Evolutionary conservation across 2,329 filamentous ascomycete genomes (phyloP), one percentile per base, ranked within the genome.

Genomic region (Pseudocercospora pini-densiflorae): DNA sequence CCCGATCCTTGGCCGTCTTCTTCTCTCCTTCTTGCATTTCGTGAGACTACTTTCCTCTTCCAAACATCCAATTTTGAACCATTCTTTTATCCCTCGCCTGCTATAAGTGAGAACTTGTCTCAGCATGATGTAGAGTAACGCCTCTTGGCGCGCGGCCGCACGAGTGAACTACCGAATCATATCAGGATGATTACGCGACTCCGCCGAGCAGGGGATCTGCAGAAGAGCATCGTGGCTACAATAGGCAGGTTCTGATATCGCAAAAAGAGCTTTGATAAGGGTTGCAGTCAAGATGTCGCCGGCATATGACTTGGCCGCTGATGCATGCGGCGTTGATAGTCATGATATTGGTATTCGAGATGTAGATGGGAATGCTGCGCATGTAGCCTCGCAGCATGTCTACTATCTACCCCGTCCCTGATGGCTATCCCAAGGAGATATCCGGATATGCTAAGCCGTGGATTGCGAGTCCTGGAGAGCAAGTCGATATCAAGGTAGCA

Each of bases 401-500:
- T 27, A 59, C 57, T 2, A 59, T 59, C 16, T 43, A 59, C 7
- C 31, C 57, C 23, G 57, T 59, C 23, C 57, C 57, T n/a, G n/a
- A 24, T 10, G 33, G 43, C 21, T 59, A 59, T 27, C 33, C 57
- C n/a, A 40, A 23, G 3, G 58, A 60, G 43, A 60, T 60, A 36
- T 49, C 36, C 2, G 58, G 58, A 16, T 60, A 60, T 29, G 36
- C 58, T 27, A 40, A 60, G 58, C 58, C 58, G 12, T 60, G 23
- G 33, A 60, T 60, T 10, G 58, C 36, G 19, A 60, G 33, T n/a
- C 36, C 58, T 16, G 58, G 58, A 10, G 58, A 60, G 5, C 9
- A 47, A 45, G 58, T 60, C 6, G 58, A 14, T n/a, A 60, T 60
- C 36, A 60, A 60, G 36, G 43, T 60, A 16, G 24, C 24, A 24